These are phyloP conservation scores for Nidularia pulvinata DNA, from an alignment of 768 basidiomycete genomes.

Conservation along the genomic window DNA sequence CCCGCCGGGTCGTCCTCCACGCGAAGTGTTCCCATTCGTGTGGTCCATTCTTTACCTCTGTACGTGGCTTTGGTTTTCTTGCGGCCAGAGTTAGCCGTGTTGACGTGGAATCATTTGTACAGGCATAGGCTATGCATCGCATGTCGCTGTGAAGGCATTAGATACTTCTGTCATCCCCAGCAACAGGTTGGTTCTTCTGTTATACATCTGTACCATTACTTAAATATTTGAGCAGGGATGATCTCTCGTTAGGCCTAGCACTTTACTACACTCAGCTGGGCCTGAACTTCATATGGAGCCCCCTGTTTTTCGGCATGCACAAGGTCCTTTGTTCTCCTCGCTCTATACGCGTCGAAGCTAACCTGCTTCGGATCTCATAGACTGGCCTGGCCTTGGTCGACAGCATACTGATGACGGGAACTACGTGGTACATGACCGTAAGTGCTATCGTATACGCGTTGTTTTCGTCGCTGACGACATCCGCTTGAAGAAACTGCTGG, in stretches of 20 bases:
- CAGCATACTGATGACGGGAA: slow-evolving; percentile 48
- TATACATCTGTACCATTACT: background rate
- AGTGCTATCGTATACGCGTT: background rate
- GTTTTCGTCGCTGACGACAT: background rate
- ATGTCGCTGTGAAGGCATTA: slow-evolving; percentile 54
- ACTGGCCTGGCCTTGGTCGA: slow-evolving; percentile 55
- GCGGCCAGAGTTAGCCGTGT: too few species aligned
- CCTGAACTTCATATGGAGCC: slow-evolving; percentile 62
- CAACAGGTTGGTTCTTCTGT: slow-evolving; percentile 32
- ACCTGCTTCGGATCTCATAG: slow-evolving; percentile 6
- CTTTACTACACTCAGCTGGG: slow-evolving; percentile 64
- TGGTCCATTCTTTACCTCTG: slow-evolving; percentile 51
- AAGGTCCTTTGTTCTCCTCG: slow-evolving; percentile 13
- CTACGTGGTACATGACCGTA: slow-evolving; percentile 63
- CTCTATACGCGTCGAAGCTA: too few species aligned
- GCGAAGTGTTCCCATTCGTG: slow-evolving; percentile 55
- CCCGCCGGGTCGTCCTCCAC: slow-evolving; percentile 53
- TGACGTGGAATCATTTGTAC: background rate
- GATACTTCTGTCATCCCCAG: slow-evolving; percentile 38
- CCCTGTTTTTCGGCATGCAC: slow-evolving; percentile 58
- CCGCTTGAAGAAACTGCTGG: slow-evolving; percentile 40
- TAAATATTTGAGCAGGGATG: slow-evolving; percentile 21
- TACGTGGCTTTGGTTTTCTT: slow-evolving; percentile 6
- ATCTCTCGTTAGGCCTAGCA: slow-evolving; percentile 43
- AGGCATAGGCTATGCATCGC: slow-evolving; percentile 71